phyloP scores from a whole-genome alignment of 805 yeast genomes.

The Diddensiella transvaalensis region DNA sequence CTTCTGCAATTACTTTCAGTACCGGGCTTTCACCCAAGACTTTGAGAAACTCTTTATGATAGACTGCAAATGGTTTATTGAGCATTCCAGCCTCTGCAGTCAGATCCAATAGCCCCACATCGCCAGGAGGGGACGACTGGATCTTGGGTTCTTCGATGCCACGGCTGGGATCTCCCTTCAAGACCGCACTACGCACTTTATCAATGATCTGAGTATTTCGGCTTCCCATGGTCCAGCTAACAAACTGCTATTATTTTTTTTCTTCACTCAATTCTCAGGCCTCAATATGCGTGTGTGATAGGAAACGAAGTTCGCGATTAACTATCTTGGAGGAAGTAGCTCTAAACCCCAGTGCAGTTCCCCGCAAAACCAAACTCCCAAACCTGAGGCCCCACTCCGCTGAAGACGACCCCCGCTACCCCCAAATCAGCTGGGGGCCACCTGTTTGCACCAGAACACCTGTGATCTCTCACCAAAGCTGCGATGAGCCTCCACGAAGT shows the following conservation, averaged over 20 bases:
- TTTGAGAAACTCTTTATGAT: slow-evolving; percentile 17
- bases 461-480: neutral
- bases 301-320: too few relatives aligned
- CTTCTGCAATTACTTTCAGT: slow-evolving; percentile 22
- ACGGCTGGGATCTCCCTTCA: neutral
- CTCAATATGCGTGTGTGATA: too few relatives aligned
- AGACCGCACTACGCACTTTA: neutral
- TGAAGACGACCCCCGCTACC: neutral
- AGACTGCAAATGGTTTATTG: slow-evolving; percentile 21
- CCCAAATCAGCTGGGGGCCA: too few relatives aligned
- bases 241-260: too few relatives aligned
- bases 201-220: neutral
- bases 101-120: neutral
- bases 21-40: slow-evolving; percentile 20
- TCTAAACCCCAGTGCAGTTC: too few relatives aligned
- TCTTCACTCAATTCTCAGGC: too few relatives aligned
- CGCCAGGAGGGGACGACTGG: neutral
- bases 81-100: slow-evolving; percentile 1
- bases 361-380: too few relatives aligned
- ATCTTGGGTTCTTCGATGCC: slow-evolving; percentile 1
- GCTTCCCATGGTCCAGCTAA: too few relatives aligned
- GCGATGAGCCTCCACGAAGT: neutral
- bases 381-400: too few relatives aligned
- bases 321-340: too few relatives aligned
- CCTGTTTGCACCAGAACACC: too few relatives aligned